Evolutionary conservation across 73 alveolate genomes (phyloP), one percentile per base, ranked within the genome.

Genomic region (Paramecium sonneborni): DNA sequence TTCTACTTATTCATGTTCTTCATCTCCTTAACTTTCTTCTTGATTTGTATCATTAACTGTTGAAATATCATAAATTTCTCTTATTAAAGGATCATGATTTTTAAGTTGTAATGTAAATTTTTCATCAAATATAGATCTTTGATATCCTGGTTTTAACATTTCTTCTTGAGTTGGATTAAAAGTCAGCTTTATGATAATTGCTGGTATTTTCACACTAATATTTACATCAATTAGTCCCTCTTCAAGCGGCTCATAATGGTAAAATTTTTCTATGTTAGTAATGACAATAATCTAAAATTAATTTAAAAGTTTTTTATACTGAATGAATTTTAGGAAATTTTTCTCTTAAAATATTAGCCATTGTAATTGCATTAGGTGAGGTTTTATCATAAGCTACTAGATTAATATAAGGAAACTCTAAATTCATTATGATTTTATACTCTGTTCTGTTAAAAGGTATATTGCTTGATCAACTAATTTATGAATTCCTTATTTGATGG

Each of bases 151-250:
- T 6, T 14, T 24, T 7, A 8, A 0, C 3, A 10, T 79, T 0
- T 79, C 90, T 43, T 79, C 43, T 24, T 39, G 15, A 11, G 90
- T 79, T 20, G 90, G 90, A 34, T 38, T n/a, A 10, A 20, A 30
- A 23, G 90, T 79, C 1, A 79, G 44, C 30, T 79, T 79, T 21
- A 79, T 79, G 6, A 39, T 79, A 1, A 79, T 20, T 8, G 90
- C 39, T 38, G 90, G 18, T 23, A 79, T 15, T 46, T 41, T 38
- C 1, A 3, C 2, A 7, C 39, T 43, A 1, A 43, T 32, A 39
- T 43, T 20, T 0, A 79, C 48, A 1, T 79, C 90, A 21, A 79
- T 6, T 20, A 79, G 55, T n/a, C 90, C 90, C 41, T 79, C 90
- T 62, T 79, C 90, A 10, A 39, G 11, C 0, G 90, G 90, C 5